Conservation (phyloP, 2,329 filamentous ascomycete species). For the Trichoderma lentiforme region DNA sequence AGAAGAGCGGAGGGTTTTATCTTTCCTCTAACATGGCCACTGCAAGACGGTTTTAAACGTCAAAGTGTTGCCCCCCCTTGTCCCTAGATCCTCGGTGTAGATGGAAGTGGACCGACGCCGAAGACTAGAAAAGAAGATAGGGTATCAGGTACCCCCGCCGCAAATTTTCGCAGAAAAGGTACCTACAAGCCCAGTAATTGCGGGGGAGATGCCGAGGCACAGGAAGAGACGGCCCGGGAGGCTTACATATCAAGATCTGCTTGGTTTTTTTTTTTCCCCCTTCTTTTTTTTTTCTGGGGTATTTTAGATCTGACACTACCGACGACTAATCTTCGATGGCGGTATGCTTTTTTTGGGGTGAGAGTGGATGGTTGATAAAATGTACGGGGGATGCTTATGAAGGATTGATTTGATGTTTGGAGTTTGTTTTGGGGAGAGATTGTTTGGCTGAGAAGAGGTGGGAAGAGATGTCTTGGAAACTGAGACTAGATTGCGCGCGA, state of each 20-base stretch:
- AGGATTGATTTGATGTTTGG: background rate
- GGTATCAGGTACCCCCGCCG: background rate
- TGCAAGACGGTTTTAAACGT: background rate
- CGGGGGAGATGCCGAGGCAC: slow-evolving; percentile 17
- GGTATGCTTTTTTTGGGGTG: background rate
- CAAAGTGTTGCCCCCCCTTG: background rate
- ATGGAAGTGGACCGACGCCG: background rate
- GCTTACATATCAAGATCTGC: background rate
- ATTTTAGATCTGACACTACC: background rate
- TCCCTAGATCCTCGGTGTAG: slow-evolving; percentile 13
- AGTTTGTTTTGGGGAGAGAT: background rate
- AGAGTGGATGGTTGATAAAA: too few relatives aligned
- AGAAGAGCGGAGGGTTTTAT: background rate
- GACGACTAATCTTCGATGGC: background rate
- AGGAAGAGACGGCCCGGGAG: background rate
- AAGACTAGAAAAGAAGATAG: background rate
- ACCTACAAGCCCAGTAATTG: background rate
- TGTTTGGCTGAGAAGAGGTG: background rate
- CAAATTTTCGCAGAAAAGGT: background rate
- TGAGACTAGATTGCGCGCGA: background rate
- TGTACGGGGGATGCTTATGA: background rate
- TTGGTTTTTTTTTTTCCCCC: background rate
- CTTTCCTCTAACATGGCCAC: background rate
- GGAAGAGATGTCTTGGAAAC: background rate
- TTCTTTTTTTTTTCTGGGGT: background rate